A percentile compares a stretch with the other conserved stretches of the same genome.
phyloP scores from a whole-genome alignment of 768 basidiomycete species.

The Asterophora lycoperdoides region DNA sequence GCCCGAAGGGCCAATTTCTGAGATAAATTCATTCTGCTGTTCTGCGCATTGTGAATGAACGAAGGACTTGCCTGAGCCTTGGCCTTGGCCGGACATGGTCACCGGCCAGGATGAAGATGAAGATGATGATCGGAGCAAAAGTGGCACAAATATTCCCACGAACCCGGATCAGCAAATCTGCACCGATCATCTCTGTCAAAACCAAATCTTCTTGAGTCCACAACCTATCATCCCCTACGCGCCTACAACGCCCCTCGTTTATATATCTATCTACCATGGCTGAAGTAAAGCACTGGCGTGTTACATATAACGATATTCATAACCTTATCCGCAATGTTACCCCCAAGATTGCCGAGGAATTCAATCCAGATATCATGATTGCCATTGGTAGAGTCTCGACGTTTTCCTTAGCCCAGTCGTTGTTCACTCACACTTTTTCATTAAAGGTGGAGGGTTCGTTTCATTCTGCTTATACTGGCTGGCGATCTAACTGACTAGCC shows the following conservation, averaged over 20 bases:
- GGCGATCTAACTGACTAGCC: constrained; percentile 12
- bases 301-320: constrained; percentile 93
- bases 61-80: constrained; percentile 22
- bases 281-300: constrained; percentile 53
- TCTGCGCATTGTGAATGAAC: not conserved
- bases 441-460: constrained; percentile 76
- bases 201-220: not conserved
- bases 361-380: constrained; percentile 83
- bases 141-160: not conserved
- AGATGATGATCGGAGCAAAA: constrained; percentile 2
- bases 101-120: no score
- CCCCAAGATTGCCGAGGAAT: constrained; percentile 64
- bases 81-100: constrained; percentile 21
- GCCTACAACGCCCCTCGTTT: no score
- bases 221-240: no score
- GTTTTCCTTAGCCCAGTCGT: not conserved
- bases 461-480: constrained; percentile 12
- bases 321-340: constrained; percentile 72
- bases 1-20: no score
- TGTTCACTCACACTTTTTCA: constrained; percentile 11
- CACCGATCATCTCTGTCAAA: constrained; percentile 1
- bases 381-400: constrained; percentile 59
- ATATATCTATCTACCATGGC: constrained; percentile 5
- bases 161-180: constrained; percentile 7
- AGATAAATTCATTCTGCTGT: no score